phyloP scores from a whole-genome alignment of 2,329 filamentous ascomycete species.

The Magnaporthiopsis poae region DNA sequence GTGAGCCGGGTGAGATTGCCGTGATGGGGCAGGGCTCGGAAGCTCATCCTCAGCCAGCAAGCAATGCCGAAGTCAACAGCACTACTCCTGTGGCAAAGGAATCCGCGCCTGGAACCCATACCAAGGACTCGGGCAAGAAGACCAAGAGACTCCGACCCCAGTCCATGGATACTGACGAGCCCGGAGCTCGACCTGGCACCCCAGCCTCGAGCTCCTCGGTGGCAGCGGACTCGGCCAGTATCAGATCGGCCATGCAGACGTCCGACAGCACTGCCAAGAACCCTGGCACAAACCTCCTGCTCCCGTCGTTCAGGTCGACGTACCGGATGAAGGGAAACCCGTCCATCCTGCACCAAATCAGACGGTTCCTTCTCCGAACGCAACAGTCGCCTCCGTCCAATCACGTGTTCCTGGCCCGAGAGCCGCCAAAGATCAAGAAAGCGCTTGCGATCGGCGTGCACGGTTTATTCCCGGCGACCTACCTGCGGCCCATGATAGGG shows the following conservation, averaged over 20 bases:
- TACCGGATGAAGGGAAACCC: conserved; percentile 59
- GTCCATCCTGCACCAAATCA: conserved; percentile 59
- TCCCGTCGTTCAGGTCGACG: conserved; percentile 60
- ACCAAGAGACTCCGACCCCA: conserved; percentile 36
- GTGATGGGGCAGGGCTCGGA: conserved; percentile 49
- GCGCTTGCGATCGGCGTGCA: conserved; percentile 91
- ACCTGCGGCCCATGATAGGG: conserved; percentile 82
- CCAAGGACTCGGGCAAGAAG: conserved; percentile 26
- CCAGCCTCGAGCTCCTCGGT: conserved; percentile 24
- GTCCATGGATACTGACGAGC: conserved; percentile 37
- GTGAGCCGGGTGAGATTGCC: conserved; percentile 40
- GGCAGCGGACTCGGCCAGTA: conserved; percentile 22
- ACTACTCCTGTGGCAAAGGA: conserved; percentile 9
- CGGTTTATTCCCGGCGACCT: conserved; percentile 79
- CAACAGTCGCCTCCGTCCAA: conserved; percentile 46
- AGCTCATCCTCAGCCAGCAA: conserved; percentile 40
- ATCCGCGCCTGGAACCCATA: conserved; percentile 8
- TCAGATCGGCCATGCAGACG: conserved; percentile 12
- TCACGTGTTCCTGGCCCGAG: conserved; percentile 63
- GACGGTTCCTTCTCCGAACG: conserved; percentile 46
- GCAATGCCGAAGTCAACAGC: conserved; percentile 32
- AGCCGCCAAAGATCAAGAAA: conserved; percentile 64
- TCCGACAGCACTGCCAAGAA: conserved; percentile 24
- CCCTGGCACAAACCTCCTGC: conserved; percentile 49
- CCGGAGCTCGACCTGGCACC: conserved; percentile 24